phyloP scores from a whole-genome alignment of 805 yeast species.

The Wickerhamiella galacta region DNA sequence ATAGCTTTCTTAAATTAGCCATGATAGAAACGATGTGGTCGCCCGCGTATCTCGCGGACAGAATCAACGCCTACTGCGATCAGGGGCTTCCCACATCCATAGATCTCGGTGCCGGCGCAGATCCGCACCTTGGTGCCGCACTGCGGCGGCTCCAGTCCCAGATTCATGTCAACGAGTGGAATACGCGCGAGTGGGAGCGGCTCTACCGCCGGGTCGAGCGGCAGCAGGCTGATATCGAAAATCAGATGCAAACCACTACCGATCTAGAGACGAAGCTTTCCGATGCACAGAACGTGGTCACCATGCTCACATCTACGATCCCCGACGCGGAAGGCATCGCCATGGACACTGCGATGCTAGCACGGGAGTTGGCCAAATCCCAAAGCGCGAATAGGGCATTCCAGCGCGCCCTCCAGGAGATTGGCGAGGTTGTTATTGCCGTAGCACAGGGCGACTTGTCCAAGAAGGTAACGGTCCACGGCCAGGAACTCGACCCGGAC shows the following conservation, averaged over 20 bases:
- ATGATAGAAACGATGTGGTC: background rate
- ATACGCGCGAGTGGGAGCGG: constrained; percentile 15
- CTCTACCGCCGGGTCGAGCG: constrained; percentile 20
- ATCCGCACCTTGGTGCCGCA: constrained; percentile 11
- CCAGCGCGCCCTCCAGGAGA: constrained; percentile 55
- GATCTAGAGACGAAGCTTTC: constrained; percentile 20
- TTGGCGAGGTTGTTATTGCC: constrained; percentile 73
- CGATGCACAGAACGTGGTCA: constrained; percentile 21
- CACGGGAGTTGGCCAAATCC: constrained; percentile 24
- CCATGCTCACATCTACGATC: constrained; percentile 20
- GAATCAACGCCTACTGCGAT: constrained; percentile 14
- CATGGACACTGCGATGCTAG: constrained; percentile 19
- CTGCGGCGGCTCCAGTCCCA: constrained; percentile 14
- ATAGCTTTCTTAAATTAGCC: too few relatives aligned
- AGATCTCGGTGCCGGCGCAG: constrained; percentile 12
- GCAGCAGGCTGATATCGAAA: constrained; percentile 23
- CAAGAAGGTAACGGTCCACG: constrained; percentile 59
- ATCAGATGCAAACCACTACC: constrained; percentile 20
- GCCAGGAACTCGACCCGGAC: constrained; percentile 60
- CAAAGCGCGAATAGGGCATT: constrained; percentile 47
- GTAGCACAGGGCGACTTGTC: constrained; percentile 82
- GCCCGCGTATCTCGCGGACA: constrained; percentile 8
- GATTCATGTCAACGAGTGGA: constrained; percentile 13
- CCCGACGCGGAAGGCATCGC: constrained; percentile 9
- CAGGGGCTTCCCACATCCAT: constrained; percentile 6